Conservation (phyloP, 2,329 filamentous ascomycete genomes). For the Colletotrichum zoysiae region DNA sequence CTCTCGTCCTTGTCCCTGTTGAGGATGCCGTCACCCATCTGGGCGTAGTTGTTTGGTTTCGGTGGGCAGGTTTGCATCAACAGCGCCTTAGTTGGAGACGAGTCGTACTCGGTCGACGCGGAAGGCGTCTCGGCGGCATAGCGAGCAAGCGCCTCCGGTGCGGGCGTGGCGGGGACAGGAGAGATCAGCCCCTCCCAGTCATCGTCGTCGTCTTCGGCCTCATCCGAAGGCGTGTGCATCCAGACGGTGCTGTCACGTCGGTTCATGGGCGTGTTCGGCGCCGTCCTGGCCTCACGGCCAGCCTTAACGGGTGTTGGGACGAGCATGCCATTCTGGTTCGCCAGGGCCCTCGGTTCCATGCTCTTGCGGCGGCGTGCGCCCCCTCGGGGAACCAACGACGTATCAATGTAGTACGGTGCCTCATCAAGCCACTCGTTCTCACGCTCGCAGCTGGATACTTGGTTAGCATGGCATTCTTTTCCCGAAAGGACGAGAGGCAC, state of each 20-base stretch:
- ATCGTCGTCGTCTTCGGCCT: conserved; percentile 54
- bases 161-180: conserved; percentile 70
- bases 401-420: conserved; percentile 76
- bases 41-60: conserved; percentile 56
- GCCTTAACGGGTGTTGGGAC: conserved; percentile 58
- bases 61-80: conserved; percentile 68
- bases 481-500: conserved; percentile 50
- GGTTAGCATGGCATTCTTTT: neutral
- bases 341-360: conserved; percentile 81
- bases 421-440: conserved; percentile 84
- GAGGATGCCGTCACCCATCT: conserved; percentile 61
- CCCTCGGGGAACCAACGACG: conserved; percentile 74
- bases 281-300: conserved; percentile 49
- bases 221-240: conserved; percentile 66
- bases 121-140: conserved; percentile 65
- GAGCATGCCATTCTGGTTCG: conserved; percentile 76
- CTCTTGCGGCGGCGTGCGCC: conserved; percentile 81
- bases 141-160: conserved; percentile 65
- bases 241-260: conserved; percentile 68
- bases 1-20: conserved; percentile 66
- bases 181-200: conserved; percentile 62
- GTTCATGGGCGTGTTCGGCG: conserved; percentile 62
- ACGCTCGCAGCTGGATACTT: conserved; percentile 73
- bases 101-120: conserved; percentile 49
- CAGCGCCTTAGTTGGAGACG: conserved; percentile 55